Evolutionary conservation across 2,329 filamentous ascomycete genomes (phyloP).

Genomic region (Ascochyta rabiei): DNA sequence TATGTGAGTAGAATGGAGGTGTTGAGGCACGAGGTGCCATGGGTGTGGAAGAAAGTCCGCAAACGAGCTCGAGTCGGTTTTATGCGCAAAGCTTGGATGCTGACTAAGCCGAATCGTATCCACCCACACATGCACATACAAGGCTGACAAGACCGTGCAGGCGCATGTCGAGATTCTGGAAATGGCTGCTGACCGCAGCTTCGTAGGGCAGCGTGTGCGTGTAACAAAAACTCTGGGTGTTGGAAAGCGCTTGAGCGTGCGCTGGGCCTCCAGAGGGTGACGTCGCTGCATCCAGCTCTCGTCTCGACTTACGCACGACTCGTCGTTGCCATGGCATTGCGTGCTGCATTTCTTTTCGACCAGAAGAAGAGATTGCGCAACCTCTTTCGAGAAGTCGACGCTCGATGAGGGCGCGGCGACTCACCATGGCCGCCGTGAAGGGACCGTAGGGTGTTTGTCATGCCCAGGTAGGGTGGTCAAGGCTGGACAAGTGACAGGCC

Average conservation of each 20-base stretch:
- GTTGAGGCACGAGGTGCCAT: constrained; percentile 1
- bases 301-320: not conserved
- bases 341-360: constrained; percentile 7
- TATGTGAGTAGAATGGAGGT: not conserved
- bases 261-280: too few relatives aligned
- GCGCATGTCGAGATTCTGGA: too few relatives aligned
- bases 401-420: constrained; percentile 6
- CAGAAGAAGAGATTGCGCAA: constrained; percentile 9
- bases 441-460: not conserved
- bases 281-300: too few relatives aligned
- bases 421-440: not conserved
- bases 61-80: constrained; percentile 1
- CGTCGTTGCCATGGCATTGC: constrained; percentile 8
- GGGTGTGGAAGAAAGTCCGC: not conserved
- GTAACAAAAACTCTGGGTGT: too few relatives aligned
- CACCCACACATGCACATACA: too few relatives aligned
- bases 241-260: too few relatives aligned
- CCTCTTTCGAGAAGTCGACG: not conserved
- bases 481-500: not conserved
- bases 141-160: too few relatives aligned
- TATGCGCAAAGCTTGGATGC: not conserved
- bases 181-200: too few relatives aligned
- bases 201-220: too few relatives aligned
- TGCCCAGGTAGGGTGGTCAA: not conserved
- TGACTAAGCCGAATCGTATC: not conserved